Percentiles rank a stretch among this genome's conserved stretches.
Conservation (phyloP, 345 rosid species). For the Raphanus raphanistrum region DNA sequence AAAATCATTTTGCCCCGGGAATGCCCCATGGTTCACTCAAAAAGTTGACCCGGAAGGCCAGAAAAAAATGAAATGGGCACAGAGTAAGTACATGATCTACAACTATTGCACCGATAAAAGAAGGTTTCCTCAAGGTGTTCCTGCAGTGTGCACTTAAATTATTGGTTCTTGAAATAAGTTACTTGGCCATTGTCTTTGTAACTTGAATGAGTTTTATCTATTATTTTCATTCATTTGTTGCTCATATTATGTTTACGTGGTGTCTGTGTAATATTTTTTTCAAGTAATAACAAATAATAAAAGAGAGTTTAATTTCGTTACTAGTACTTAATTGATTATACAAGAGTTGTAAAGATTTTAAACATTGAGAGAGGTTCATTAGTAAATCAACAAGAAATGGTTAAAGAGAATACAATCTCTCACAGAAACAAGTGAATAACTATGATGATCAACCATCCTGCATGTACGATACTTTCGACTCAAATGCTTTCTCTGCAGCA, state of each 20-base stretch:
- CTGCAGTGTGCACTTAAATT: conserved; percentile 26
- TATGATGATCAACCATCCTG: no score
- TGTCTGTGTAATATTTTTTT: conserved; percentile 1
- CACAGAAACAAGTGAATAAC: no score
- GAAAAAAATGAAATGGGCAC: conserved; percentile 45
- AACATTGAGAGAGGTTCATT: background rate
- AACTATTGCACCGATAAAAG: conserved; percentile 40
- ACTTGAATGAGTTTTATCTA: background rate
- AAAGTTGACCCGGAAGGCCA: conserved; percentile 32
- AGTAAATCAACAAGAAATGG: background rate
- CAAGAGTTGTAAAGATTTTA: background rate
- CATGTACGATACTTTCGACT: no score
- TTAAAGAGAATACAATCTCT: no score
- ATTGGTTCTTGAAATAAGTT: conserved; percentile 7
- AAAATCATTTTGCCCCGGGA: conserved; percentile 38
- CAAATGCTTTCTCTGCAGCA: no score
- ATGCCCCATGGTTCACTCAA: conserved; percentile 41
- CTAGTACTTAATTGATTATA: background rate
- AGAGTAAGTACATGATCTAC: conserved; percentile 47
- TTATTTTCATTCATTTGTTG: background rate
- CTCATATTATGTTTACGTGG: background rate
- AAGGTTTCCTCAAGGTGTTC: conserved; percentile 38
- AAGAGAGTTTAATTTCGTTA: background rate
- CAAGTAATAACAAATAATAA: background rate
- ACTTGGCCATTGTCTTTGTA: conserved; percentile 14